These are phyloP conservation scores for Botrytis tulipae DNA, from an alignment of 2,329 filamentous ascomycete genomes.

Conservation along the genomic window DNA sequence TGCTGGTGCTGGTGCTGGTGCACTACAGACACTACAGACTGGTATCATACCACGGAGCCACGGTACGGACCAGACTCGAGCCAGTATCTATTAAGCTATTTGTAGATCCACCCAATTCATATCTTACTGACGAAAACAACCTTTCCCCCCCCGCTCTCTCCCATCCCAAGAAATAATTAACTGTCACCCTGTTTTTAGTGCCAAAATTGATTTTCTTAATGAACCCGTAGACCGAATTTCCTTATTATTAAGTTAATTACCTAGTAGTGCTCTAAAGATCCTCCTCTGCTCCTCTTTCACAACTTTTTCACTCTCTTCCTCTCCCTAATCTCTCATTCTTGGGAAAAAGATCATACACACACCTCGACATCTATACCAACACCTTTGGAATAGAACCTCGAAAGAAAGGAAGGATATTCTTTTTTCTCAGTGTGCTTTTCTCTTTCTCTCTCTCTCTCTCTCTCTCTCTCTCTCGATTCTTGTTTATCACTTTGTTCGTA, in stretches of 20 bases:
- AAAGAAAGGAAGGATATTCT: neutral
- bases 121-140: constrained; percentile 10
- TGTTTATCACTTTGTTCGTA: constrained; percentile 2
- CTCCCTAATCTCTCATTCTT: constrained; percentile 15
- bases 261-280: neutral
- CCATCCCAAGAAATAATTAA: neutral
- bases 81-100: neutral
- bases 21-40: no score
- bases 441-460: neutral
- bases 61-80: neutral
- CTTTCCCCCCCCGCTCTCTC: neutral
- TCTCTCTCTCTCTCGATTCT: neutral
- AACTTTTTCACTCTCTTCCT: neutral
- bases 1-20: neutral
- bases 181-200: constrained; percentile 3
- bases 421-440: neutral
- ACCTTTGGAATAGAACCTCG: constrained; percentile 6
- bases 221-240: neutral
- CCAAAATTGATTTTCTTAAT: constrained; percentile 1
- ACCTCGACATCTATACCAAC: neutral
- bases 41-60: no score
- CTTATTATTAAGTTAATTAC: neutral
- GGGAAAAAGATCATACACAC: neutral
- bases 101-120: constrained; percentile 1
- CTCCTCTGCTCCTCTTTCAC: neutral